Conservation (phyloP, 2,329 filamentous ascomycete genomes). For the Trichothecium roseum region DNA sequence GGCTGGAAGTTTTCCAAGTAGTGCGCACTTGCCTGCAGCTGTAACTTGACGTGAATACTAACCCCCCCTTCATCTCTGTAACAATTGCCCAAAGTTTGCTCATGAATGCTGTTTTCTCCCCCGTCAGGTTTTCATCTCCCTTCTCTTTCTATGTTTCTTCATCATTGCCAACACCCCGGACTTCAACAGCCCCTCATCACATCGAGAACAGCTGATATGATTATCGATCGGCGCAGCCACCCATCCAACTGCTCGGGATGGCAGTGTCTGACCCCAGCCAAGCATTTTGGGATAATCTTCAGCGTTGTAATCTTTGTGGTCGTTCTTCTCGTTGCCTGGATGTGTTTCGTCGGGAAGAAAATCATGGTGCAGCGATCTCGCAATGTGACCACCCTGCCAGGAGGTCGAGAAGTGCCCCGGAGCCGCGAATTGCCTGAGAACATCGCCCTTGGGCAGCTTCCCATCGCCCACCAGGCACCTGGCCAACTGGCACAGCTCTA, state of each 20-base stretch:
- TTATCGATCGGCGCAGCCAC: too few relatives aligned
- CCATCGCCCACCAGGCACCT: slow-evolving; percentile 8
- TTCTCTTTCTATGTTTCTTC: too few relatives aligned
- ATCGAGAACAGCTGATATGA: too few relatives aligned
- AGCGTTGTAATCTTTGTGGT: slow-evolving; percentile 18
- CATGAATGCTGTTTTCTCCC: too few relatives aligned
- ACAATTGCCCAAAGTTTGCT: too few relatives aligned
- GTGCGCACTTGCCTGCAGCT: too few relatives aligned
- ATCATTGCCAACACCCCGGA: too few relatives aligned
- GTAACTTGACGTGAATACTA: too few relatives aligned
- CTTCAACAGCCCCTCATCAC: too few relatives aligned
- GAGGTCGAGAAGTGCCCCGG: slow-evolving; percentile 6
- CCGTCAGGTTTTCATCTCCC: too few relatives aligned
- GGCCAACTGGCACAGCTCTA: slow-evolving; percentile 4
- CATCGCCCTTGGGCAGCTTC: slow-evolving; percentile 8
- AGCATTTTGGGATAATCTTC: slow-evolving; percentile 29
- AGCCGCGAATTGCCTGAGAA: not conserved
- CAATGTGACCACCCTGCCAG: slow-evolving; percentile 4
- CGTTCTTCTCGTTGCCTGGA: slow-evolving; percentile 17
- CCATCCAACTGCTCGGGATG: slow-evolving; percentile 19
- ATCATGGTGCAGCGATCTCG: slow-evolving; percentile 4
- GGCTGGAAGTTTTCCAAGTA: too few relatives aligned
- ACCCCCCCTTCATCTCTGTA: too few relatives aligned
- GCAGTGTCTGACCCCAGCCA: slow-evolving; percentile 24
- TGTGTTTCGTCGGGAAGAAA: slow-evolving; percentile 22